Base-by-base conservation (phyloP, 2,329 filamentous ascomycete genomes). In the Alternaria consortialis region DNA sequence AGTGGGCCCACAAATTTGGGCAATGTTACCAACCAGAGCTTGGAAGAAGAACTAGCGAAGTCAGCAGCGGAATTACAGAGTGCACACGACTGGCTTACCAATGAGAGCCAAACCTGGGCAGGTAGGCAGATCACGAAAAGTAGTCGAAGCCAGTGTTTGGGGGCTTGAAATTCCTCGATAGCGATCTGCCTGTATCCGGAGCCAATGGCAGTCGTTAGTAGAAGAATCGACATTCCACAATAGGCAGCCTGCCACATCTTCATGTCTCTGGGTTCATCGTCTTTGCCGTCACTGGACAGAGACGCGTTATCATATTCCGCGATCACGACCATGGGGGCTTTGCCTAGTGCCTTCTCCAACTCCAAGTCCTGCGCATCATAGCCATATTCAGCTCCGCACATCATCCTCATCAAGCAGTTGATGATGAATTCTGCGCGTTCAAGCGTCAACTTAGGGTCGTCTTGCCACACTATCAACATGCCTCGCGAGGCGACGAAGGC, bases 401-500 rank as follows among this genome's bases (percentile, higher is more conserved):
- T 86, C 80, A 86, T 85, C 63, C 91, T 87, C 88, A 93, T 92
- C 43, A 94, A 82, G 74, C 93, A 90, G 3, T 86, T 86, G 77
- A 94, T 90, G 61, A 94, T 93, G 34, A 84, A 84, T 72, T 89
- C 88, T 44, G 90, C 91, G 56, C 91, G 84, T 56, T 86, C 80
- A 5, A 93, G 83, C 8, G 94, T 81, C 71, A 92, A 88, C 57
- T 90, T 82, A 0, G 91, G 87, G 58, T 94, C 90, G 67, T 94
- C 91, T 67, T 94, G 91, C 92, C 92, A 95, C 1, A 94, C 91
- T 1, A 94, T 82, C 1, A 95, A 81, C 5, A 94, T 81, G 5
- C 87, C 87, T 63, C 91, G 88, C 0, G 86, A 87, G 2, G 90
- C 88, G 42, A 94, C 84, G 74, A 94, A 94, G 7, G 92, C 91